Base-by-base conservation (phyloP, 768 basidiomycete genomes). In the Suillus paluster region DNA sequence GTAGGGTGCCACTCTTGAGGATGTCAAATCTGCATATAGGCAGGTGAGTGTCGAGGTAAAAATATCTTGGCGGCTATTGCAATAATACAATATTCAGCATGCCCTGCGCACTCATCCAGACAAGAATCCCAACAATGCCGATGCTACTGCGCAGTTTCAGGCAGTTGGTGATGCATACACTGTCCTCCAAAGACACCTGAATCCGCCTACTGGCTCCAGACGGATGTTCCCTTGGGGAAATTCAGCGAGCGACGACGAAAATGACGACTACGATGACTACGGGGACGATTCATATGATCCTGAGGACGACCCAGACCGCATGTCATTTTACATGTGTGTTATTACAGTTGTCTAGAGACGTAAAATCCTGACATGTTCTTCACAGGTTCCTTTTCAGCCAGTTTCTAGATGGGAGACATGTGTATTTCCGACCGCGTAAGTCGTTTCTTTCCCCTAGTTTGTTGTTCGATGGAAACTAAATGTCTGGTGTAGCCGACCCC, bases 31-130 rank as follows among this genome's bases (percentile, higher is more conserved):
- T 54, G 80, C 85, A 10, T 92, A 91, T 79, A 91, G 84, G 71
- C 86, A 89, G 81, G 90, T 86, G 59, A 46, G 74, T 67, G 33
- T 56, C 15, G 25, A 42, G 54, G 36, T 57, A 59, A 23, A 25
- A 42, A 33, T n/a, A 53, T 46, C 14, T 60, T 25, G 34, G 8
- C 59, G 33, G 58, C 49, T 53, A 14, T 55, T 61, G 30, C 64
- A 44, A 4, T 48, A 25, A 36, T 42, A 48, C 49, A 33, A 21
- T 39, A 11, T 46, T 21, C 59, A 89, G 86, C 77, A 86, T 58
- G 89, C 89, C 5, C 77, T 91, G 25, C 80, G 80, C 21, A 88
- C 85, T 0, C 91, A 92, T 75, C 90, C 91, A 9, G 91, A 91
- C 76, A 92, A 91, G 77, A 91, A 91, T 62, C 86, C 81, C 0